Conservation (phyloP, 768 basidiomycete genomes). For the Lentinula lateritia region DNA sequence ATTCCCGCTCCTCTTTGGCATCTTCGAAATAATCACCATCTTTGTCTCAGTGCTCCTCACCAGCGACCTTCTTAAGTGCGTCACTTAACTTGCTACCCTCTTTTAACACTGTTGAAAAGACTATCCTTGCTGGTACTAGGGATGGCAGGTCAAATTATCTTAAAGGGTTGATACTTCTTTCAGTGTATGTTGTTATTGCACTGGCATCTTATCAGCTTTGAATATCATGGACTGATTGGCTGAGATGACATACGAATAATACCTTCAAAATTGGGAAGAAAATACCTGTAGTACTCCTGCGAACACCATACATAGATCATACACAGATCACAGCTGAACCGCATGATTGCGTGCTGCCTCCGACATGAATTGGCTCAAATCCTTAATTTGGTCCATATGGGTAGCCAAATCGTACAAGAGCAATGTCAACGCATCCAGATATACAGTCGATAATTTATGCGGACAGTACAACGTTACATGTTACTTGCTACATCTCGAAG, state of each 20-base stretch:
- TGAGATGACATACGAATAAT: no score
- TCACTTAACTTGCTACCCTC: not conserved
- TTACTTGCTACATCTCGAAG: not conserved
- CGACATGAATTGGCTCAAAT: no score
- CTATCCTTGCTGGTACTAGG: not conserved
- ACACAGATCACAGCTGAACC: no score
- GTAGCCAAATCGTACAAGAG: no score
- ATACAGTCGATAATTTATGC: not conserved
- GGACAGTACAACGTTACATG: not conserved
- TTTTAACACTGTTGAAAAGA: not conserved
- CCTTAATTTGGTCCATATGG: not conserved
- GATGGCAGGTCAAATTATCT: slow-evolving; percentile 88
- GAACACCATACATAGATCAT: no score
- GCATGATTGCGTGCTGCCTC: no score
- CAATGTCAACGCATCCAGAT: no score
- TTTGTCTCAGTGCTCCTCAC: slow-evolving; percentile 87
- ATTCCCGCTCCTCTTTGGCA: slow-evolving; percentile 75
- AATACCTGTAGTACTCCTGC: not conserved
- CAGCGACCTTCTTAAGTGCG: slow-evolving; percentile 66
- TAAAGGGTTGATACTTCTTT: slow-evolving; percentile 77
- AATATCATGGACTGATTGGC: not conserved
- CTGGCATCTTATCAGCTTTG: not conserved
- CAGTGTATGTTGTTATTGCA: slow-evolving; percentile 76
- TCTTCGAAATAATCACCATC: slow-evolving; percentile 84
- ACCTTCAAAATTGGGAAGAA: no score